Evolutionary conservation across 2,329 filamentous ascomycete genomes (phyloP).

Genomic region (Phialophora chinensis): DNA sequence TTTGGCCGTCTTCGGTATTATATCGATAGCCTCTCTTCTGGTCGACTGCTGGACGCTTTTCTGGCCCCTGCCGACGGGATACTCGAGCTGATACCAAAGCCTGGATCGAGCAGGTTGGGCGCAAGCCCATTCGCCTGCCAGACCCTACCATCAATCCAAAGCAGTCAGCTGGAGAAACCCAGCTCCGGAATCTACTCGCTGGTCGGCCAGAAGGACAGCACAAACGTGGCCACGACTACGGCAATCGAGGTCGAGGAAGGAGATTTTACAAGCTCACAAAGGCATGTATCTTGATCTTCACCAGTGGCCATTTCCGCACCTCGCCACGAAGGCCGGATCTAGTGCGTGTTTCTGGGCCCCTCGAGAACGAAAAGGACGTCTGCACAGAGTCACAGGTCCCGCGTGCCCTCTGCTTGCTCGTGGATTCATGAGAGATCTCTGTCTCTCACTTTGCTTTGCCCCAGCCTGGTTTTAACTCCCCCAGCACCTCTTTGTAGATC

Average conservation of each 20-base stretch:
- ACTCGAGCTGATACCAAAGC: neutral
- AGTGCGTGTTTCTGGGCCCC: neutral
- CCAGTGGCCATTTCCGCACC: neutral
- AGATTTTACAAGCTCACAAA: neutral
- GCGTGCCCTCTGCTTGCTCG: neutral
- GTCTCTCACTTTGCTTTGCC: conserved; percentile 43
- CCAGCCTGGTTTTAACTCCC: conserved; percentile 58
- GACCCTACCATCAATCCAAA: neutral
- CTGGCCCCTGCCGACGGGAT: neutral
- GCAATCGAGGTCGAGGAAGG: neutral
- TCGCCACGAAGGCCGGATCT: neutral
- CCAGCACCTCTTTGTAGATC: conserved; percentile 58
- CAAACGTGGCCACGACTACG: neutral
- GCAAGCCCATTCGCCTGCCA: neutral
- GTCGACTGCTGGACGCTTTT: too few species aligned
- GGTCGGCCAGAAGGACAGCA: neutral
- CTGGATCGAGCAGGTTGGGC: neutral
- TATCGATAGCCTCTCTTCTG: too few species aligned
- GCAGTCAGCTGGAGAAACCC: neutral
- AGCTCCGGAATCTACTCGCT: neutral
- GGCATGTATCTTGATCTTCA: neutral
- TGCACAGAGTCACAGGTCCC: neutral
- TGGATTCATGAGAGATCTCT: neutral
- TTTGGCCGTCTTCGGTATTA: neutral
- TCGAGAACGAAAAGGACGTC: neutral